Evolutionary conservation across 2,329 filamentous ascomycete genomes (phyloP), one percentile per base, ranked within the genome.

Genomic region (Scolecobasidium constrictum): DNA sequence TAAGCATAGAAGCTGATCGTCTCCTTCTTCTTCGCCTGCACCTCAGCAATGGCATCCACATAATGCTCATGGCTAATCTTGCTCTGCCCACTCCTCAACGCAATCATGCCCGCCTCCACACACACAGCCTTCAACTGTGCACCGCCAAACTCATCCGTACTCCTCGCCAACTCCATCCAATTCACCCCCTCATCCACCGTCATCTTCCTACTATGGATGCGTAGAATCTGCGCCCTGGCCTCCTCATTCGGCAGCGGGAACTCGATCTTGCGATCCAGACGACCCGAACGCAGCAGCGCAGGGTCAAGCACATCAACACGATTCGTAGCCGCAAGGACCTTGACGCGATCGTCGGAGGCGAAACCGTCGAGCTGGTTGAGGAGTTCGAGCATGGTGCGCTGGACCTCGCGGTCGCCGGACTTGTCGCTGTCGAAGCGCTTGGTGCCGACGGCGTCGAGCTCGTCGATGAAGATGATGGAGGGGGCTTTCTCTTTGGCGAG

Each of bases 391-490:
- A 98, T 98, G 45, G 92, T 98, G 62, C 92, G 79, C 68, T 98
- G 92, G 35, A 98, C 92, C 68, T 98, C 92, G 63, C 92, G 78
- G 63, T 98, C 92, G 67, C 92, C 92, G 47, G 84, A 92, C 74
- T 96, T 98, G 61, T 96, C 88, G 52, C 86, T 94, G 64, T 98
- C 92, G 69, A 98, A 98, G 58, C 92, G 90, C 69, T 96, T 98
- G 33, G 92, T 98, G 47, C 92, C 92, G 56, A 98, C 96, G 49
- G 92, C 92, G 60, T 98, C 92, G 54, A 98, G 95, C 64, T 98
- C 92, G 60, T 98, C 92, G 60, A 98, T 98, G 73, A 98, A 98
- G 67, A 98, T 98, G 64, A 98, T 98, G 46, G 92, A 87, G 1
- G 92, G 93, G 0, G 92, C 92, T 72, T 98, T 98, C 66, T 98